Base-by-base conservation (phyloP, 805 yeast species). In the Candida nonsorbophila region DNA sequence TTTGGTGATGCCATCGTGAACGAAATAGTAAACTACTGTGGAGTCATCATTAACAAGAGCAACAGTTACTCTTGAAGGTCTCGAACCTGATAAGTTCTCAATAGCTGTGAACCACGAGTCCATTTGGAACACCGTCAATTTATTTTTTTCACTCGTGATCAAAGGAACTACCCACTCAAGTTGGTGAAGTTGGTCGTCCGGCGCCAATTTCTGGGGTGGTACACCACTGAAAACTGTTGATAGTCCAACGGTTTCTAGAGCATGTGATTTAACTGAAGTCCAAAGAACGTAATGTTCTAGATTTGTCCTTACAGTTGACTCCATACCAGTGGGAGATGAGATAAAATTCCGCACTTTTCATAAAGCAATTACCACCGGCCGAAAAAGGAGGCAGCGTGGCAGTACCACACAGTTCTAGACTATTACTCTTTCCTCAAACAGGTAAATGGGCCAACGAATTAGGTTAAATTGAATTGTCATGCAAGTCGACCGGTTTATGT, bases 11-110 rank as follows among this genome's bases (percentile, higher is more conserved):
- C 88, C 88, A 42, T 74, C 76, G 48, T 79, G 74, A 11, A 78
- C 62, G 47, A 73, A 72, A 49, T 82, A 81, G 42, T 76, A 82
- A n/a, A 79, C 79, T 12, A 79, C 65, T 0, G 87, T 77, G 2
- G 85, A 79, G 47, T 82, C 92, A 32, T 69, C 69, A 41, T 72
- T 77, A 3, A 72, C 67, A 6, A 81, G 58, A 0, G 74, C 87
- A 17, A 76, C 38, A 0, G 78, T 56, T 3, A 82, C 37, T 33
- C 77, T 55, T 24, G 51, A 53, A 0, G 76, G 73, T 16, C 72
- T 45, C 4, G 16, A 6, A 7, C 31, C 28, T 5, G 24, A 29
- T 1, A 47, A 22, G 5, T 36, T 33, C 1, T 35, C 38, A 5
- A 67, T 44, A 8, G 24, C 43, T 0, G 36, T 37, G 33, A 77